Percentiles rank a stretch among this genome's conserved stretches.
These are phyloP conservation scores for Castanea sativa DNA, from an alignment of 306 rosid species.

Conservation along the genomic window DNA sequence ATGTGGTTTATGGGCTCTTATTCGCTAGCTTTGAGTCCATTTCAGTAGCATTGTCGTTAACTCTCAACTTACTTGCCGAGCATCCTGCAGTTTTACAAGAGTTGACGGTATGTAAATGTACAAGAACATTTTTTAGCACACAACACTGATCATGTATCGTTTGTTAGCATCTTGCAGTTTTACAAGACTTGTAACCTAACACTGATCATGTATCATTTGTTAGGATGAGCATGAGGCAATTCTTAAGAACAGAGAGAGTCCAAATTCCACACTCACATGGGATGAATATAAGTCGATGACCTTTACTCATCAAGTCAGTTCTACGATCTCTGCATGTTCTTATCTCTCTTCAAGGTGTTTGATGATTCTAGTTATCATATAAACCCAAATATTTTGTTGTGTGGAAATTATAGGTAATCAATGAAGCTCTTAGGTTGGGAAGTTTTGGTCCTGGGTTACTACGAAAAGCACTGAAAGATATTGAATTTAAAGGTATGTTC, in stretches of 20 bases:
- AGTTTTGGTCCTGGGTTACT: no score
- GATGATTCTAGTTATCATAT: background rate
- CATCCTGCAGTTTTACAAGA: slow-evolving; percentile 29
- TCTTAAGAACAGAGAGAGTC: no score
- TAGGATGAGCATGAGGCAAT: no score
- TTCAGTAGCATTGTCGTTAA: slow-evolving; percentile 18
- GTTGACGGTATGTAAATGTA: background rate
- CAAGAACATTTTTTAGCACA: slow-evolving; percentile 1
- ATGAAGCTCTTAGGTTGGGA: no score
- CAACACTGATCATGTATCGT: background rate
- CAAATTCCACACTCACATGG: slow-evolving; percentile 27
- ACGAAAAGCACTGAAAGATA: no score
- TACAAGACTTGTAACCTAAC: slow-evolving; percentile 22
- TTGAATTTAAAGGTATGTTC: no score
- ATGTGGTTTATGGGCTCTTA: background rate
- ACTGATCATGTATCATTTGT: no score
- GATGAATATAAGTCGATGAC: slow-evolving; percentile 51
- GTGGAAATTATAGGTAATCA: background rate
- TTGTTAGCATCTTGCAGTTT: slow-evolving; percentile 29
- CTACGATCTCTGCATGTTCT: background rate
- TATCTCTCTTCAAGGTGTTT: no score
- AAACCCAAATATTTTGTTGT: background rate
- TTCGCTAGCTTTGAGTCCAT: slow-evolving; percentile 31
- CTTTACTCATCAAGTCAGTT: slow-evolving; percentile 34
- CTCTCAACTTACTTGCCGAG: slow-evolving; percentile 28